Evolutionary conservation across 139 green algal genomes (phyloP), one percentile per base, ranked within the genome.

Genomic region (Chlorella sorokiniana): DNA sequence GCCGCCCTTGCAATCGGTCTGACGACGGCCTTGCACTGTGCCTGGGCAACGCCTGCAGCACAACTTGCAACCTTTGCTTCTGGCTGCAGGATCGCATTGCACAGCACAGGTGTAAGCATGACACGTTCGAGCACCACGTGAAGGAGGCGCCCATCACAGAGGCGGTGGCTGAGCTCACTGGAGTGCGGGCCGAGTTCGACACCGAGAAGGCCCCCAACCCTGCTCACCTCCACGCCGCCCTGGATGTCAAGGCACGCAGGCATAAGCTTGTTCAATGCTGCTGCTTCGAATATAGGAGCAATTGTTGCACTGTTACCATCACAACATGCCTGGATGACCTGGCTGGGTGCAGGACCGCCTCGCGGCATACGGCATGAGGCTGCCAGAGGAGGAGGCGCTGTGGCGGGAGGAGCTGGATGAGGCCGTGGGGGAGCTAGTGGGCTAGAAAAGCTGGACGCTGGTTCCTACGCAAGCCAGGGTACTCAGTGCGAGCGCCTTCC

Each of bases 341-440:
- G 41, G 64, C 8, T 42, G n/a, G 23, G 6, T 65, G 63, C 76
- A 82, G 76, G 76, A 82, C 35, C 62, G 76, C 4, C 62, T 82
- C 31, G 63, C 76, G 6, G 45, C 44, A 4, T 45, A 75, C 37
- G 76, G 76, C 35, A 22, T 82, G 42, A 29, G 41, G 27, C 59
- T 82, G 31, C 23, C 76, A 56, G 63, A 73, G 45, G 76, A 75
- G 63, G 76, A 82, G 61, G 44, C n/a, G 16, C 31, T 75, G 62
- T 82, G 76, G 76, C 40, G 64, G 16, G 76, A 82, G 76, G 76
- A 75, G 62, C 31, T 82, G 33, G 76, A 82, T n/a, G 76, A 82
- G 44, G 76, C 44, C 22, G 35, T 82, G 33, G 38, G 9, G 54
- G 44, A 82, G 63, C n/a, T 16, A 22, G 6, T 65, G 56, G 23